Evolutionary conservation across 768 basidiomycete genomes (phyloP).

Genomic region (Dendrothele bispora): DNA sequence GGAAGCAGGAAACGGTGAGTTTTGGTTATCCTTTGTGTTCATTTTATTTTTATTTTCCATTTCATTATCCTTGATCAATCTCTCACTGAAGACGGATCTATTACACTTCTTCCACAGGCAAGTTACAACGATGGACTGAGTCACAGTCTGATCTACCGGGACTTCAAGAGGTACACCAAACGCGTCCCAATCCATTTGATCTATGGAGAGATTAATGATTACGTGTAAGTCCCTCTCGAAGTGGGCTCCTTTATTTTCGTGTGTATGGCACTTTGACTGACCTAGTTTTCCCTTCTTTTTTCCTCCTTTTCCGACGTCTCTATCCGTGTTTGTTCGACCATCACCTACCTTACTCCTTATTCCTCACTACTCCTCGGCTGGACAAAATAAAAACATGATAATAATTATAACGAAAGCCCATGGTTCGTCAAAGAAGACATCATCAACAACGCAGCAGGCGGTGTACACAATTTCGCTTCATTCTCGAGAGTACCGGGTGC

Average conservation of each 20-base stretch:
- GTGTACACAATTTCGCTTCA: conserved; percentile 34
- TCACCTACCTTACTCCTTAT: too few relatives aligned
- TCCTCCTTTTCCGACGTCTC: too few relatives aligned
- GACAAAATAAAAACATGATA: too few relatives aligned
- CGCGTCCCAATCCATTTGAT: conserved; percentile 43
- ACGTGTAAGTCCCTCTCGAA: conserved; percentile 36
- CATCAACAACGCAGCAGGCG: conserved; percentile 33
- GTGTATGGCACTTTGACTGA: not conserved
- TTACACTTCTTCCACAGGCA: conserved; percentile 29
- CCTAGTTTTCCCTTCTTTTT: not conserved
- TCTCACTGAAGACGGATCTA: not conserved
- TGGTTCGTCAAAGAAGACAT: conserved; percentile 35
- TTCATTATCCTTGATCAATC: not conserved
- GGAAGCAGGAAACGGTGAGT: conserved; percentile 44
- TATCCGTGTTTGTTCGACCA: too few relatives aligned
- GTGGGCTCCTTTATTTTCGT: not conserved
- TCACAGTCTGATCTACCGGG: conserved; percentile 29
- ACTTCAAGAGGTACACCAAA: conserved; percentile 29
- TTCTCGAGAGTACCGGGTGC: conserved; percentile 35
- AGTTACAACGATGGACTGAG: conserved; percentile 41
- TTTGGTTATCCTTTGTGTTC: too few relatives aligned
- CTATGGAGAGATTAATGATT: conserved; percentile 46
- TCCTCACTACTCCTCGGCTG: too few relatives aligned
- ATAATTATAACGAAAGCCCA: too few relatives aligned
- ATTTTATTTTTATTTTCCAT: too few relatives aligned